These are phyloP conservation scores for Lasiosphaeria miniovina DNA, from an alignment of 495 filamentous ascomycete genomes.

Conservation along the genomic window DNA sequence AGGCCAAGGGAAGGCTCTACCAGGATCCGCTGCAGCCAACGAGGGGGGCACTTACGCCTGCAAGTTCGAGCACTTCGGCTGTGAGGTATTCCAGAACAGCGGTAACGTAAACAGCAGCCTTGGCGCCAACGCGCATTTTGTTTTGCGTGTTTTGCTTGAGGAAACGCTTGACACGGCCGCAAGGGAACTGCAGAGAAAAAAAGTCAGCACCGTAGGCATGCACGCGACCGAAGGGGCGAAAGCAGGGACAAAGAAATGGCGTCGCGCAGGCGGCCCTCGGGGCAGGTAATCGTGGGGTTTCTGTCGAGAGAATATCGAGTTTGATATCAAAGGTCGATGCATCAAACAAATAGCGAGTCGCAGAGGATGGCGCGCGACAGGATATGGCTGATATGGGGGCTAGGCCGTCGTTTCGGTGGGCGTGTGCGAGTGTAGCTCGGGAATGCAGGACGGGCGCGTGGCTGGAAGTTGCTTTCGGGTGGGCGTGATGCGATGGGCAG, in stretches of 20 bases:
- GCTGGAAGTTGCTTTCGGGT: no score
- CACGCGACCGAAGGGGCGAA: conserved; percentile 20
- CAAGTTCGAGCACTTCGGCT: conserved; percentile 96
- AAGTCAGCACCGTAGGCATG: conserved; percentile 24
- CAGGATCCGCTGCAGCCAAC: not conserved
- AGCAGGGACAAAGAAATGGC: conserved; percentile 9
- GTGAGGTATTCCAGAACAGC: conserved; percentile 98
- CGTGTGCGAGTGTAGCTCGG: not conserved
- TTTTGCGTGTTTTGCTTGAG: conserved; percentile 98
- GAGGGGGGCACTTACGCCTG: conserved; percentile 59
- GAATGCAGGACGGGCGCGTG: conserved; percentile 23
- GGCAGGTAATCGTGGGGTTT: not conserved
- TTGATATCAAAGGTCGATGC: not conserved
- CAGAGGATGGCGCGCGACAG: no score
- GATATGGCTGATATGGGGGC: no score
- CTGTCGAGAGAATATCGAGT: not conserved
- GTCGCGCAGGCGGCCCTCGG: not conserved
- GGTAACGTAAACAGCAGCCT: conserved; percentile 97
- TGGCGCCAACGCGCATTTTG: conserved; percentile 99
- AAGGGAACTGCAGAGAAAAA: conserved; percentile 74
- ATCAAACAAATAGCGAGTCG: not conserved
- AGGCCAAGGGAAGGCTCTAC: conserved; percentile 1
- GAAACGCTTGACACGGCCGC: conserved; percentile 99
- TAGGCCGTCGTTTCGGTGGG: no score
- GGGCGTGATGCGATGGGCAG: no score